Conservation (phyloP, 371 early-diverging fungal genomes). For the Dinochytrium kinnereticum region DNA sequence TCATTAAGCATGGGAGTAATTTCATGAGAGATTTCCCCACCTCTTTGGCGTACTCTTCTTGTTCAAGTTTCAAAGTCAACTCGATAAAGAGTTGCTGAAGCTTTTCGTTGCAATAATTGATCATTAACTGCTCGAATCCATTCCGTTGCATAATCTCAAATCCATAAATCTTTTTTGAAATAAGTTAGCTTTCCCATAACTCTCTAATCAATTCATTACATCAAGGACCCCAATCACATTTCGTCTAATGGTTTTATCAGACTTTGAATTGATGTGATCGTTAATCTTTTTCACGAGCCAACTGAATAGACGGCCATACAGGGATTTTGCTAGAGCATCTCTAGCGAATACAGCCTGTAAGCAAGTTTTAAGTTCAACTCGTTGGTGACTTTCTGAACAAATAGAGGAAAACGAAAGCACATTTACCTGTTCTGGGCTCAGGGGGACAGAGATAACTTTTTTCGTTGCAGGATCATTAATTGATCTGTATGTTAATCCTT, state of each 20-base stretch:
- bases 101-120: conserved; percentile 72
- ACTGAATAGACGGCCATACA: conserved; percentile 59
- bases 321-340: conserved; percentile 93
- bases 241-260: background rate
- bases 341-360: conserved; percentile 78
- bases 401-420: background rate
- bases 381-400: too few species aligned
- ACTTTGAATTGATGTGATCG: background rate
- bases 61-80: conserved; percentile 56
- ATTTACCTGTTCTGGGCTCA: conserved; percentile 27
- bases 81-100: conserved; percentile 66
- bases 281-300: conserved; percentile 18
- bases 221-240: conserved; percentile 60
- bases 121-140: conserved; percentile 55
- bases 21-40: background rate
- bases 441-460: conserved; percentile 34
- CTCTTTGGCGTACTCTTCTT: conserved; percentile 51
- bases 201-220: too few species aligned
- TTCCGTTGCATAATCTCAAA: conserved; percentile 65
- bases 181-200: too few species aligned
- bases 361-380: too few species aligned
- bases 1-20: conserved; percentile 26
- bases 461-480: conserved; percentile 34
- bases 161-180: conserved; percentile 68
- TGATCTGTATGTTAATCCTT: conserved; percentile 28